Evolutionary conservation across 2,329 filamentous ascomycete genomes (phyloP).

Genomic region (Penicillium sp.): DNA sequence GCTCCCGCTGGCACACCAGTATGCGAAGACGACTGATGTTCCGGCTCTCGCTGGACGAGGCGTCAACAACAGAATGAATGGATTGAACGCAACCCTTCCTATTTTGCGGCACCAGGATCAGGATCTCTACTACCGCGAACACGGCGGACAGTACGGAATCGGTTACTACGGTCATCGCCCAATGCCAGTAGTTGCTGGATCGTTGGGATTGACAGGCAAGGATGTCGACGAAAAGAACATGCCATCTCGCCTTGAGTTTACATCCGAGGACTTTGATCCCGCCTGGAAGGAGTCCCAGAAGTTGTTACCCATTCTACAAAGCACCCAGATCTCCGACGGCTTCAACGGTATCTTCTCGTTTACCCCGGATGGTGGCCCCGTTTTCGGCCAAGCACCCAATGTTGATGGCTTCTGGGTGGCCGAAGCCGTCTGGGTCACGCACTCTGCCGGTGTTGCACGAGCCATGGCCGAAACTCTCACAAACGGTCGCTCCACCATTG

Average conservation of each 20-base stretch:
- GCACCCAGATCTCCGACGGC: constrained; percentile 52
- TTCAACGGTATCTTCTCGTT: constrained; percentile 65
- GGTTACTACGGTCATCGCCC: constrained; percentile 61
- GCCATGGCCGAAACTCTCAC: constrained; percentile 57
- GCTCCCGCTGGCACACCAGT: constrained; percentile 59
- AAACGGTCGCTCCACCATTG: constrained; percentile 51
- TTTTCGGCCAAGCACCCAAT: constrained; percentile 55
- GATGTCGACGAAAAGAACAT: constrained; percentile 56
- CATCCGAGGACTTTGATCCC: constrained; percentile 54
- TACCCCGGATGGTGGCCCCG: constrained; percentile 58
- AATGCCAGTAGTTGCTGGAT: constrained; percentile 55
- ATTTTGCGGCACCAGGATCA: constrained; percentile 60
- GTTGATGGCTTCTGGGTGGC: constrained; percentile 60
- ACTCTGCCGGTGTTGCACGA: constrained; percentile 59
- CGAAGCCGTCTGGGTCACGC: constrained; percentile 63
- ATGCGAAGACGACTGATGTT: constrained; percentile 56
- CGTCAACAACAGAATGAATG: constrained; percentile 48
- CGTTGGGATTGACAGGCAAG: constrained; percentile 50
- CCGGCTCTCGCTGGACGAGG: constrained; percentile 40
- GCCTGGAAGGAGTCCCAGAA: constrained; percentile 56
- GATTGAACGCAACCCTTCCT: constrained; percentile 47
- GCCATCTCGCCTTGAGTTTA: constrained; percentile 60
- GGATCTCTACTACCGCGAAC: constrained; percentile 61
- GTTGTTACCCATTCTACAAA: constrained; percentile 50
- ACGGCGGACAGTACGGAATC: constrained; percentile 59